phyloP scores from a whole-genome alignment of 495 filamentous ascomycete genomes.

The Trypethelium eluteriae region DNA sequence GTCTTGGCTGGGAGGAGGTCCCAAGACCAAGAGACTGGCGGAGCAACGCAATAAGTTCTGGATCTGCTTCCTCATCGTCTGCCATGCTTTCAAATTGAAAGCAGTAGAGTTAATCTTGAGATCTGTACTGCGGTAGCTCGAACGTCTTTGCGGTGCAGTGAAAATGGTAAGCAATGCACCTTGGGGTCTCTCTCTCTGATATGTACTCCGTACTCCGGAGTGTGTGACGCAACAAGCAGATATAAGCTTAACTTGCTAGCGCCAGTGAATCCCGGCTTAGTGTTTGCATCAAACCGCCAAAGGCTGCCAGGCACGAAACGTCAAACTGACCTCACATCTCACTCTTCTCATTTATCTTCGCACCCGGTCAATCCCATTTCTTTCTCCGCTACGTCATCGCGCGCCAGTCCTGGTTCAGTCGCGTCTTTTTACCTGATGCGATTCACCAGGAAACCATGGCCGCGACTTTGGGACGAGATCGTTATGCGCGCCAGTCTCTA shows the following conservation, averaged over 20 bases:
- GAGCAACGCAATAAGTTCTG: constrained; percentile 78
- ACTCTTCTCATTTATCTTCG: constrained; percentile 26
- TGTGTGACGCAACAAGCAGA: background rate
- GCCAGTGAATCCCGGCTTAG: background rate
- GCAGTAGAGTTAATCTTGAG: too few species aligned
- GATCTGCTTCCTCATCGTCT: constrained; percentile 74
- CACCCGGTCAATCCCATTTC: constrained; percentile 13
- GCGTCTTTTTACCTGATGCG: background rate
- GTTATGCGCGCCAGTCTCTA: constrained; percentile 50
- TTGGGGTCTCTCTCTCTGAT: too few species aligned
- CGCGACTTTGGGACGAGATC: constrained; percentile 31
- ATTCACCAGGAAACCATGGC: constrained; percentile 19
- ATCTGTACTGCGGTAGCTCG: too few species aligned
- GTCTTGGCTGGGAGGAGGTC: constrained; percentile 20
- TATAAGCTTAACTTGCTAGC: constrained; percentile 4
- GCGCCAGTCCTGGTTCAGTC: background rate
- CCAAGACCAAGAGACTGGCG: constrained; percentile 60
- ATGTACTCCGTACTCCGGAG: background rate
- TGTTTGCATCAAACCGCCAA: background rate
- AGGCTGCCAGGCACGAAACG: constrained; percentile 2
- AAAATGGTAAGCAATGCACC: too few species aligned
- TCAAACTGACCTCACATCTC: background rate
- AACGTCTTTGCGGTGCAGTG: too few species aligned
- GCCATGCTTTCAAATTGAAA: constrained; percentile 47
- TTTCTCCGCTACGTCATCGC: background rate